A percentile compares a stretch with the other conserved stretches of the same genome.
These are phyloP conservation scores for Lactarius quietus DNA, from an alignment of 768 basidiomycete genomes.

Conservation along the genomic window DNA sequence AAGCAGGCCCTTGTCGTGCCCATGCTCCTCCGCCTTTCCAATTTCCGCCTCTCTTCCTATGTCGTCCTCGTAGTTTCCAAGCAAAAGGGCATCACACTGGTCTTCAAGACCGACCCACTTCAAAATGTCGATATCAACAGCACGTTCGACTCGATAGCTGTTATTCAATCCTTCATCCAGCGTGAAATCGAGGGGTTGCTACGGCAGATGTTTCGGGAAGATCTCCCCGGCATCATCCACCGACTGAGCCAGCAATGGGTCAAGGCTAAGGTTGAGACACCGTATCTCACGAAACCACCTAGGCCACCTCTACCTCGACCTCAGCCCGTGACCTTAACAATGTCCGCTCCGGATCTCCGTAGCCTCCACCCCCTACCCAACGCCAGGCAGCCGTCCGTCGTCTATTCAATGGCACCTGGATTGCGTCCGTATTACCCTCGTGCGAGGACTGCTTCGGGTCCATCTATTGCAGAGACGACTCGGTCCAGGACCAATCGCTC, in stretches of 20 bases:
- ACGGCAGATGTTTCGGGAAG: constrained; percentile 97
- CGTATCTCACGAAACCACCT: constrained; percentile 64
- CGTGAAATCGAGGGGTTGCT: constrained; percentile 96
- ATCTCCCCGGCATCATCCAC: constrained; percentile 95
- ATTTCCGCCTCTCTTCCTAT: constrained; percentile 90
- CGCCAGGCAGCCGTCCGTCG: constrained; percentile 7
- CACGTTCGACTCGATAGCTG: constrained; percentile 96
- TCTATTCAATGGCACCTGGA: constrained; percentile 8
- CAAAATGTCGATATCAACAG: constrained; percentile 97
- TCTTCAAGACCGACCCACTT: constrained; percentile 98
- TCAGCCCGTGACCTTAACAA: constrained; percentile 19
- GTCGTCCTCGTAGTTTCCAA: constrained; percentile 97
- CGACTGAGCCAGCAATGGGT: constrained; percentile 95
- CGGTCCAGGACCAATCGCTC: constrained; percentile 17
- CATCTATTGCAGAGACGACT: constrained; percentile 13
- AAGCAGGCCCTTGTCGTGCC: constrained; percentile 95
- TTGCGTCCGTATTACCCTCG: constrained; percentile 15
- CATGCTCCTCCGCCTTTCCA: constrained; percentile 96
- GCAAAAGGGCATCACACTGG: constrained; percentile 96
- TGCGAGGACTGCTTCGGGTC: constrained; percentile 15
- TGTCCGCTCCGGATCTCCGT: constrained; percentile 20
- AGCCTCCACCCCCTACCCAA: constrained; percentile 1
- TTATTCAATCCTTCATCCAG: constrained; percentile 97
- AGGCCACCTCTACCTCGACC: constrained; percentile 22
- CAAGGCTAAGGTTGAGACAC: constrained; percentile 89